These are phyloP conservation scores for Alternaria gansuensis DNA, from an alignment of 2,329 filamentous ascomycete species.

Conservation along the genomic window DNA sequence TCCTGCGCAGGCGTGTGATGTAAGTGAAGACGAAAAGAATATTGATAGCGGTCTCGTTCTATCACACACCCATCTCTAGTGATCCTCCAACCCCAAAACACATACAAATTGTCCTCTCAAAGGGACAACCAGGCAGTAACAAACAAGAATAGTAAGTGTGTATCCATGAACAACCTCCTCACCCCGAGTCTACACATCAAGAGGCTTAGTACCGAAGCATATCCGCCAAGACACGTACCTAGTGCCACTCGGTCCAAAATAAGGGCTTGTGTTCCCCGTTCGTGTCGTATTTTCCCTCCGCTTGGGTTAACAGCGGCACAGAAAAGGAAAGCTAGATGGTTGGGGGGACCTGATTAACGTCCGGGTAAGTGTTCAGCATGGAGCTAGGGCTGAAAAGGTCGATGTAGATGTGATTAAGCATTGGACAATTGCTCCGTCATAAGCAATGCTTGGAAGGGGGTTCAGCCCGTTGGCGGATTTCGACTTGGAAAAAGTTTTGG, in stretches of 20 bases:
- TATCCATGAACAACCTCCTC: neutral
- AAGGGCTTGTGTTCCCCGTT: neutral
- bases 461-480: neutral
- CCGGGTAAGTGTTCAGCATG: conserved; percentile 1
- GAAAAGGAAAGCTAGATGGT: neutral
- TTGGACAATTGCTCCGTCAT: neutral
- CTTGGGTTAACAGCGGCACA: neutral
- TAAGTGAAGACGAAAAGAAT: neutral
- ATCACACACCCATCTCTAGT: neutral
- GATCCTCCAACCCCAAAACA: neutral
- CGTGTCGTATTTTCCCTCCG: neutral
- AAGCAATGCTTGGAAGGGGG: neutral
- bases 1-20: neutral
- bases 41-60: neutral
- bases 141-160: neutral
- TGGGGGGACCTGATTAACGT: conserved; percentile 4
- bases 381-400: neutral
- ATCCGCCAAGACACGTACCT: neutral
- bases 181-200: neutral
- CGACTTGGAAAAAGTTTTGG: no score
- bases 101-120: neutral
- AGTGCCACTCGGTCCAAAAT: neutral
- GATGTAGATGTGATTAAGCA: conserved; percentile 1
- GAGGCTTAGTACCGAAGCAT: neutral
- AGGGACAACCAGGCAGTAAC: neutral